Evolutionary conservation across 805 yeast genomes (phyloP), one percentile per base, ranked within the genome.

Genomic region (Scheffersomyces lignosus): DNA sequence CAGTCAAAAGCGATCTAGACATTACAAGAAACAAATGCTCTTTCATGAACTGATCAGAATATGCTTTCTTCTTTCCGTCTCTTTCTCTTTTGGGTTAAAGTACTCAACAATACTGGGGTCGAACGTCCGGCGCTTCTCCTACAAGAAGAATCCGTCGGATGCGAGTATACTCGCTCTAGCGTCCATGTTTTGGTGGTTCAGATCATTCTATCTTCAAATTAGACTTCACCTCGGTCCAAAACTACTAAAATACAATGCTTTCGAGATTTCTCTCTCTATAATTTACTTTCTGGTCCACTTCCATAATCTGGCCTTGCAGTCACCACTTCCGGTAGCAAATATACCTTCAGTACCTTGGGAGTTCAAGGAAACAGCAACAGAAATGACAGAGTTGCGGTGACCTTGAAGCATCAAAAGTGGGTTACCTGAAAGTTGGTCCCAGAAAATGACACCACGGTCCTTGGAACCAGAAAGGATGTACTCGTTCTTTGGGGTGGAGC

Each of bases 311-410:
- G 98, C 98, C 60, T 90, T 87, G 65, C 96, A 91, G 66, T 91
- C 98, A 61, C 98, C 99, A 64, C 88, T 78, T 39, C 98, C 98
- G 10, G 98, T 90, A 37, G 98, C 98, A 71, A 91, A 93, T 52
- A 87, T 81, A 33, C 95, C 91, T 47, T 79, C 82, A 44, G 76
- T 76, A 33, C 83, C 84, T 43, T 76, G 73, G 44, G 87, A 82
- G 44, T 80, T 81, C 49, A 89, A 88, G 16, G 93, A 81, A 15
- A 93, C 96, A 33, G 96, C 88, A 27, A 91, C 98, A 37, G 91
- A 82, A 50, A 91, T 91, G 32, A 93, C 98, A 7, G 96, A 86
- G 70, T 91, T 91, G 60, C 93, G 81, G 64, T 91, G 98, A 24
- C 98, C 98, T 70, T 89, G 97, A 52, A 93, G 75, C 96, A 90